These are phyloP conservation scores for Agrostemma githago DNA, from an alignment of 148 eudicot species.

Conservation along the genomic window DNA sequence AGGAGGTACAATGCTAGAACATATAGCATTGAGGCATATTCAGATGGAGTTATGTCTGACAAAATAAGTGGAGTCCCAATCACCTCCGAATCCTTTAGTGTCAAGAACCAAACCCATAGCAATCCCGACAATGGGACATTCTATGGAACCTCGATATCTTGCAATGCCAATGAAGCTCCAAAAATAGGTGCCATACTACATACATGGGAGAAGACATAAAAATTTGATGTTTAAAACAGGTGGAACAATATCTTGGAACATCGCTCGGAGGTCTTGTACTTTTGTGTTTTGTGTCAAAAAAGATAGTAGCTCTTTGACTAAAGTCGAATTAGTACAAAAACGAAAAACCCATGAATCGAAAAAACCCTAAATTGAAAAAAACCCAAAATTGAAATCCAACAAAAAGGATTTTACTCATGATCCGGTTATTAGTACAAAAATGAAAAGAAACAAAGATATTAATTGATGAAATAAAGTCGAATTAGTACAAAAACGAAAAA, in stretches of 20 bases:
- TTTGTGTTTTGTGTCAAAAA: background rate
- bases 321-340: no score
- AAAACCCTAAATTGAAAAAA: no score
- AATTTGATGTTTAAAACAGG: background rate
- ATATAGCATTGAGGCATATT: conserved; percentile 86
- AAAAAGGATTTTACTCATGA: no score
- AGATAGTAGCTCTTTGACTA: no score
- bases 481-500: no score
- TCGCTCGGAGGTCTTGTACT: background rate
- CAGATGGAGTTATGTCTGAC: conserved; percentile 96
- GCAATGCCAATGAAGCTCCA: conserved; percentile 95
- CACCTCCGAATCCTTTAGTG: conserved; percentile 96
- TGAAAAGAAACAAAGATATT: no score
- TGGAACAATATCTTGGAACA: background rate
- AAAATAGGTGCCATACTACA: conserved; percentile 98
- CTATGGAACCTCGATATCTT: conserved; percentile 95
- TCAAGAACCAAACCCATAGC: conserved; percentile 99
- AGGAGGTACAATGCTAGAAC: background rate
- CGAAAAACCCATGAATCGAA: no score
- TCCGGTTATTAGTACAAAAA: no score
- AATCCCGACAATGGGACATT: conserved; percentile 86
- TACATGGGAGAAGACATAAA: conserved; percentile 17
- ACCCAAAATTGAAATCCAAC: no score
- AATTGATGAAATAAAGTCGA: no score
- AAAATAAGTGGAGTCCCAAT: conserved; percentile 93